Evolutionary conservation across 2,329 filamentous ascomycete genomes (phyloP), one percentile per base, ranked within the genome.

Genomic region (Botrytis byssoidea): DNA sequence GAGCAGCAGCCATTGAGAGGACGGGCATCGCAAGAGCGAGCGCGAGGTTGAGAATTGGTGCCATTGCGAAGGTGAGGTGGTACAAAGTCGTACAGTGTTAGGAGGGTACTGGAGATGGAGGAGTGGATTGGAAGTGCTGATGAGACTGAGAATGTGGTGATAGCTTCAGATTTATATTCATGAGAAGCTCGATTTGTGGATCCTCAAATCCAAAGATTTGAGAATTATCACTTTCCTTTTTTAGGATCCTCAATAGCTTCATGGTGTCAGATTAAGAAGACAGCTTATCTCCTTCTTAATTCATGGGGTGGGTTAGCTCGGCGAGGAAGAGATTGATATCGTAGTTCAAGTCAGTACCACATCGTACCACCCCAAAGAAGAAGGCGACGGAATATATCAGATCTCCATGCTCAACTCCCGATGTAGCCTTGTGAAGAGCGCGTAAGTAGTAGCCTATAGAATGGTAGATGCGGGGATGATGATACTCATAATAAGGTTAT

Each of bases 181-280:
- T 29, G 3, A 46, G 7, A 20, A n/a, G 8, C 4, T 7, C 18
- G 29, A n/a, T 22, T 32, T 68, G 35, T 32, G 32, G 48, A 69
- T 40, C 48, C 16, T 5, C 12, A 37, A n/a, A 12, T 35, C 0
- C 22, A 9, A 25, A 18, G 22, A 40, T 20, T 4, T 7, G 18
- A 68, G 25, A 48, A 64, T 35, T 57, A 32, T 69, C 66, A 69
- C 66, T 69, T 69, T 57, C 66, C 66, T 69, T 57, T 69, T 57
- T 20, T 4, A n/a, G 29, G 14, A 7, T 22, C n/a, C 20, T 61
- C 14, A 16, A 61, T 46, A 61, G 37, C 55, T 70, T 70, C 37
- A 61, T 25, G 3, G 16, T 10, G 12, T 70, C 20, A 35, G 16
- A 46, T 70, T 20, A n/a, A 46, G 12, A 16, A n/a, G 5, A 37